Base-by-base conservation (phyloP, 2,329 filamentous ascomycete species). In the Exophiala calicioides region DNA sequence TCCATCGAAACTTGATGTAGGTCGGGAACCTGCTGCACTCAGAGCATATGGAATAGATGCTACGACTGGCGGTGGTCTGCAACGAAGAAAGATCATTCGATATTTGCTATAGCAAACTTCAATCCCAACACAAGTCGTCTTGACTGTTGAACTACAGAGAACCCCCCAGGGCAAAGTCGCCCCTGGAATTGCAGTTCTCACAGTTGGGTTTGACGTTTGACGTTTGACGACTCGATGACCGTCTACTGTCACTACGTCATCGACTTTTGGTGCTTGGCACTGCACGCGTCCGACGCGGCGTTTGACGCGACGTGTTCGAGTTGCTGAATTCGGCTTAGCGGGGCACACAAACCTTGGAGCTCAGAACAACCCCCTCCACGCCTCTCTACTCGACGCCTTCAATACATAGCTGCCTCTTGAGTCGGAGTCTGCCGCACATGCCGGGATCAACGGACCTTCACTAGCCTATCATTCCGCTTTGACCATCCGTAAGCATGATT, bases 171-270 rank as follows among this genome's bases (percentile, higher is more conserved):
- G 16, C 20, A 5, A 10, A 36, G 5, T 23, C 33, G 19, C 33
- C 18, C 3, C 16, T 26, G 7, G 18, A 8, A 30, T 16, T 20
- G n/a, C 16, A 20, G 23, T 26, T 21, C 32, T 12, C 34, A 13
- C 24, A 37, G 18, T 26, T 33, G 30, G 23, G 20, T 29, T 18
- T 16, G 18, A 19, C 26, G 31, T 18, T 40, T 20, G n/a, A 15
- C 26, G 18, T 37, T 44, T 37, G 21, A 12, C 30, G 31, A 29
- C 23, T 26, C 18, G 29, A 30, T 15, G 12, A 30, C 20, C 20
- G 26, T 8, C 12, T 38, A n/a, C 40, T 23, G 29, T 40, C 47
- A 44, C 47, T 40, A 50, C 41, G 47, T 50, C 47, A 45, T 50
- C 19, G 47, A 50, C 41, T 50, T 50, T 44, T 31, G 23, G 10